Evolutionary conservation across 257 asterid species (phyloP).

Genomic region (Buddleja alternifolia): DNA sequence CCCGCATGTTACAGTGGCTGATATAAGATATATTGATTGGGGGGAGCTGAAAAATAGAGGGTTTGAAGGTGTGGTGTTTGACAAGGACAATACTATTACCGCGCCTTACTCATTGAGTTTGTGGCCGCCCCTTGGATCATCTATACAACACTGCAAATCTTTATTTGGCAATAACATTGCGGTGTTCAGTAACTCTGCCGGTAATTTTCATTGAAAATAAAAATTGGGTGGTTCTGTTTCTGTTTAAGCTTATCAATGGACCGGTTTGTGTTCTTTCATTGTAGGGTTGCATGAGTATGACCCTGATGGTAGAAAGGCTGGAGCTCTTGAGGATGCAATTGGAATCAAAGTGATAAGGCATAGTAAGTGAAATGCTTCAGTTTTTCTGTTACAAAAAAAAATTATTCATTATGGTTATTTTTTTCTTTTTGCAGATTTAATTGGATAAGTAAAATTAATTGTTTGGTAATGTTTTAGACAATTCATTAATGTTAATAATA

Average conservation of each 20-base stretch:
- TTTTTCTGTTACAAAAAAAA: not conserved
- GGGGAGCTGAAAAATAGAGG: conserved; percentile 74
- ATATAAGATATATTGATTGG: conserved; percentile 85
- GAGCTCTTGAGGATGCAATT: conserved; percentile 73
- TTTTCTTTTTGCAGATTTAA: conserved; percentile 2
- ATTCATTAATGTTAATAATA: conserved; percentile 13
- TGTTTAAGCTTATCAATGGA: not conserved
- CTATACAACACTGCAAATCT: conserved; percentile 74
- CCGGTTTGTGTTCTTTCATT: conserved; percentile 16
- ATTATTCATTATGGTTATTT: not conserved
- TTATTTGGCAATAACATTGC: conserved; percentile 78
- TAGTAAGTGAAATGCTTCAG: conserved; percentile 57
- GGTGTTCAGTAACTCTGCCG: conserved; percentile 91
- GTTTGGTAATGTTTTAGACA: conserved; percentile 15
- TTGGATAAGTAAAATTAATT: not conserved
- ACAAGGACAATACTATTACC: conserved; percentile 91
- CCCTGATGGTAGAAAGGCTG: conserved; percentile 78
- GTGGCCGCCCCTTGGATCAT: conserved; percentile 80
- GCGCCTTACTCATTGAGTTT: conserved; percentile 84
- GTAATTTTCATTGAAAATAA: conserved; percentile 40
- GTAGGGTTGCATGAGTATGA: conserved; percentile 87
- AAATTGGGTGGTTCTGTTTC: not conserved
- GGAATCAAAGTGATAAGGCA: conserved; percentile 88
- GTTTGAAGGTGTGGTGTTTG: conserved; percentile 92
- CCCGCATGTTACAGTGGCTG: conserved; percentile 78